Percentiles rank a stretch among this genome's conserved stretches.
Conservation (phyloP, 2,329 filamentous ascomycete species). For the Ophiostoma himal-ulmi region DNA sequence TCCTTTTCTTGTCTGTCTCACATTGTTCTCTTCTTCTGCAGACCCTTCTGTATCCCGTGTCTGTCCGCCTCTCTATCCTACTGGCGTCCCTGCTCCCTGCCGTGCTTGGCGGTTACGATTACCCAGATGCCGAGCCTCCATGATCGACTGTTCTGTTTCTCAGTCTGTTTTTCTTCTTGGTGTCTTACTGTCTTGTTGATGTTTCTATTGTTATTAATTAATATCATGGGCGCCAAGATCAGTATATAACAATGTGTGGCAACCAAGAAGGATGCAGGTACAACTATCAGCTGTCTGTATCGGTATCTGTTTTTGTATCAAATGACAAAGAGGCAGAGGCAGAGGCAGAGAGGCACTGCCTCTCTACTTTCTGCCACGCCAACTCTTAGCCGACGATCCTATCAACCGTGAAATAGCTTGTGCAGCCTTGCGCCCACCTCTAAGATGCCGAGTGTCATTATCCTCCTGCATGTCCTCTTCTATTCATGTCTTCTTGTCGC, state of each 20-base stretch:
- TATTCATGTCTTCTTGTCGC: neutral
- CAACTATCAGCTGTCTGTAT: neutral
- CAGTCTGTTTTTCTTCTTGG: neutral
- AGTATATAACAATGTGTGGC: neutral
- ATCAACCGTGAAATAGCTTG: neutral
- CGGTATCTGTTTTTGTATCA: no score
- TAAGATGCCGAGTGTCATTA: neutral
- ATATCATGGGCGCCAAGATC: neutral
- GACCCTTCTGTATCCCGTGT: neutral
- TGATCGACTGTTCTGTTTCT: neutral
- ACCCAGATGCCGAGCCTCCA: slow-evolving; percentile 3
- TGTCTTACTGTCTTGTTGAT: neutral
- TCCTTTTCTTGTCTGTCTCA: slow-evolving; percentile 6
- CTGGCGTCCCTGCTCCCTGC: neutral
- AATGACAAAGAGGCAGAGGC: no score
- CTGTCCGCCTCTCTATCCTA: neutral
- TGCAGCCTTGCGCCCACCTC: neutral
- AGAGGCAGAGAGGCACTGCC: neutral
- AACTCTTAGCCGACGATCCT: slow-evolving; percentile 7
- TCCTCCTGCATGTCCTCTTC: neutral
- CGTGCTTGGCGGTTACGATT: slow-evolving; percentile 6
- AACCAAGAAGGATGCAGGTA: neutral
- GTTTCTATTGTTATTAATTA: neutral
- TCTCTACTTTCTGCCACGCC: neutral
- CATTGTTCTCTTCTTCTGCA: neutral